These are phyloP conservation scores for Akebia trifoliata DNA, from an alignment of 164 flowering plant genomes.

Conservation along the genomic window DNA sequence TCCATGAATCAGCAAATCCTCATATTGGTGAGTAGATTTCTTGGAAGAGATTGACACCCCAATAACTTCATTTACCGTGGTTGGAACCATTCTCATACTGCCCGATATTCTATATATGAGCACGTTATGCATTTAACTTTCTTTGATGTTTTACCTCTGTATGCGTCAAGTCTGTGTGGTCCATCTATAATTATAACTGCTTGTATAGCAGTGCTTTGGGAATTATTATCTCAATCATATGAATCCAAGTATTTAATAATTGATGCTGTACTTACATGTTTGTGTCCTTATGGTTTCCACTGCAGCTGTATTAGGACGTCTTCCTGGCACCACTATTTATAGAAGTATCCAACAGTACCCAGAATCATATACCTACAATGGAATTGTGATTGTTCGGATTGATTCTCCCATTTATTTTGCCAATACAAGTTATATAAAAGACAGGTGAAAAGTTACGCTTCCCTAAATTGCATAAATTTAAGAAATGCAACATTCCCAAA, in stretches of 20 bases:
- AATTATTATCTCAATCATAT: not conserved
- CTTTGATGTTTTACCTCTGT: not conserved
- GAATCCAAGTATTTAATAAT: not conserved
- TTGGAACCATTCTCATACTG: not conserved
- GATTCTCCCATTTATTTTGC: constrained; percentile 99
- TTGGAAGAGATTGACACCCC: not conserved
- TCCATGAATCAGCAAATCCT: constrained; percentile 98
- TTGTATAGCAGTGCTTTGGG: too few species aligned
- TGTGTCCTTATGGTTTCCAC: not conserved
- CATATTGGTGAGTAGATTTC: constrained; percentile 66
- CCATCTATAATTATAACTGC: too few species aligned
- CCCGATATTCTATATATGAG: not conserved
- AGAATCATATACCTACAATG: constrained; percentile 90
- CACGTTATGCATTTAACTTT: not conserved
- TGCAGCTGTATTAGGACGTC: constrained; percentile 97
- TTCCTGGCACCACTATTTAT: constrained; percentile 93
- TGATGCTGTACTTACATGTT: not conserved
- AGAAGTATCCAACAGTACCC: constrained; percentile 86
- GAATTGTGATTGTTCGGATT: constrained; percentile 90
- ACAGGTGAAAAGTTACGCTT: constrained; percentile 50
- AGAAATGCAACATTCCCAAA: constrained; percentile 3
- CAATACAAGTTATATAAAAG: constrained; percentile 86
- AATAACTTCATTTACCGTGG: not conserved
- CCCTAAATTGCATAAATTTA: not conserved
- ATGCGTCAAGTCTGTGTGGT: not conserved